These are phyloP conservation scores for Diplodia seriata DNA, from an alignment of 2,329 filamentous ascomycete genomes.

Conservation along the genomic window DNA sequence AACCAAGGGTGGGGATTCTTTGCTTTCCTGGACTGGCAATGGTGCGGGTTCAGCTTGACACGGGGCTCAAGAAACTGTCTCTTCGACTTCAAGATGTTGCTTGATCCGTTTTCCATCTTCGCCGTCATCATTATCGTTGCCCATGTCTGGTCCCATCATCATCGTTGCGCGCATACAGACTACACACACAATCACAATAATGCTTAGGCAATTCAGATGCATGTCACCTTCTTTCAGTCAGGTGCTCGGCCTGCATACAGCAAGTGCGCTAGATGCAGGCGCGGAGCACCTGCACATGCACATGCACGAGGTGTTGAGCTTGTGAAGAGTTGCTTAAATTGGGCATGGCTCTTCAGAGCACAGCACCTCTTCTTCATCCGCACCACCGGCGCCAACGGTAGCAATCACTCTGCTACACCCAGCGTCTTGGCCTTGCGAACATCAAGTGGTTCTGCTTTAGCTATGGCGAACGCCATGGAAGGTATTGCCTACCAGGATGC, in stretches of 20 bases:
- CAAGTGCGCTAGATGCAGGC: not conserved
- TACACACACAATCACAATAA: constrained; percentile 1
- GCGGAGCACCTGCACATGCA: not conserved
- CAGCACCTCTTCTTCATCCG: not conserved
- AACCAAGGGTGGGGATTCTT: constrained; percentile 10
- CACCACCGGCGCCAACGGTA: not conserved
- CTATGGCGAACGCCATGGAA: constrained; percentile 22
- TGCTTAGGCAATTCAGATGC: not conserved
- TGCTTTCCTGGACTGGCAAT: constrained; percentile 7
- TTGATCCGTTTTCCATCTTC: not conserved
- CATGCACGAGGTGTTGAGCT: not conserved
- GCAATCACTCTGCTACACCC: not conserved
- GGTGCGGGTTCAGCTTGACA: constrained; percentile 22
- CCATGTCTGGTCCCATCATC: not conserved
- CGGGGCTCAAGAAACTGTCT: constrained; percentile 23
- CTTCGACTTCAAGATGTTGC: constrained; percentile 13
- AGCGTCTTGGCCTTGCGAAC: not conserved
- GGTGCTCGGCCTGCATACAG: not conserved
- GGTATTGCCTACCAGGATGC: constrained; percentile 30
- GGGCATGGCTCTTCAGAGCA: not conserved
- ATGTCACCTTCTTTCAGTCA: not conserved
- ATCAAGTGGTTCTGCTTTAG: not conserved
- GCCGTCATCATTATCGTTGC: constrained; percentile 1
- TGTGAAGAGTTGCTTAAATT: not conserved
- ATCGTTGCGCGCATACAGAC: constrained; percentile 1